Evolutionary conservation across 345 rosid genomes (phyloP).

Genomic region (Salix purpurea): DNA sequence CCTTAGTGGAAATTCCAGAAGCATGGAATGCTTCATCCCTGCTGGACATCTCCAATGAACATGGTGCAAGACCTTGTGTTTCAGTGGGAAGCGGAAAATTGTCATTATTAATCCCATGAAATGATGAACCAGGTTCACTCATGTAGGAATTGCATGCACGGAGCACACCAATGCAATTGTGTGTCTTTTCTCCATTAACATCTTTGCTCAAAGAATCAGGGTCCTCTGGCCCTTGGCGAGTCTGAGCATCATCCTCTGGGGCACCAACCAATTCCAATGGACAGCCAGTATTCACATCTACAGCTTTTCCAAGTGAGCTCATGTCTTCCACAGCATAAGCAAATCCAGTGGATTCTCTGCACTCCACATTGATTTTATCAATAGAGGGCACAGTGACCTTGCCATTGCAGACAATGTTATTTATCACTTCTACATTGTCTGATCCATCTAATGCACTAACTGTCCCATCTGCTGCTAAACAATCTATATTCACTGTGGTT

Average conservation of each 20-base stretch:
- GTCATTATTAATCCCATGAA: constrained; percentile 16
- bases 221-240: constrained; percentile 26
- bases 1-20: constrained; percentile 29
- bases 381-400: constrained; percentile 11
- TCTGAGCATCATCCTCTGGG: constrained; percentile 28
- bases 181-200: constrained; percentile 20
- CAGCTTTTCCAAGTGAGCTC: constrained; percentile 12
- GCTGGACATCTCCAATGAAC: constrained; percentile 13
- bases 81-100: not conserved
- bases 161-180: constrained; percentile 14
- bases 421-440: constrained; percentile 31
- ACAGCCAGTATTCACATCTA: constrained; percentile 24
- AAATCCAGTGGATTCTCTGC: constrained; percentile 3
- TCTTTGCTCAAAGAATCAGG: constrained; percentile 20
- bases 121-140: constrained; percentile 13
- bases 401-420: constrained; percentile 20
- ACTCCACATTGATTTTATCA: constrained; percentile 22
- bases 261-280: constrained; percentile 27
- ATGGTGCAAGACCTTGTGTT: constrained; percentile 18
- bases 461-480: constrained; percentile 27
- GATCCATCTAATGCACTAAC: constrained; percentile 27
- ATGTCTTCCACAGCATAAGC: constrained; percentile 19
- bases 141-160: constrained; percentile 37
- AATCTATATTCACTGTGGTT: constrained; percentile 24
- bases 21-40: constrained; percentile 20